A percentile compares a stretch with the other conserved stretches of the same genome.
phyloP scores from a whole-genome alignment of 2,329 filamentous ascomycete species.

The Fusarium sp. region DNA sequence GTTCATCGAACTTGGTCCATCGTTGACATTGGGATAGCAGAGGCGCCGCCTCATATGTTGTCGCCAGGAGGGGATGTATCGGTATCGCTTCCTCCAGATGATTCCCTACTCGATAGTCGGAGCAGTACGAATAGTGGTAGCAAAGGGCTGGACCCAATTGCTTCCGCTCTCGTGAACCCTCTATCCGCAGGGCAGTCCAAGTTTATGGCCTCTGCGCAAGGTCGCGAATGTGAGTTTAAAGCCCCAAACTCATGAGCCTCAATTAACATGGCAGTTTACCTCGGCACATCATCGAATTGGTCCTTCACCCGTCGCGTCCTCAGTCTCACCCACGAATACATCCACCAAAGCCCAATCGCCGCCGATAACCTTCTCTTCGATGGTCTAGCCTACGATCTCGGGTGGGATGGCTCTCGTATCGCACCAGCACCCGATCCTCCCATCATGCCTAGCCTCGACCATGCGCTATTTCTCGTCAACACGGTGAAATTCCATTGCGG shows the following conservation, averaged over 20 bases:
- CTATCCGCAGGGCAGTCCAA: slow-evolving; percentile 54
- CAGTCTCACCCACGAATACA: slow-evolving; percentile 59
- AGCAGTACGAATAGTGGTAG: slow-evolving; percentile 22
- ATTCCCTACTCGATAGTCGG: slow-evolving; percentile 30
- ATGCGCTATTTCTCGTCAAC: slow-evolving; percentile 64
- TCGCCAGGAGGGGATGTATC: slow-evolving; percentile 22
- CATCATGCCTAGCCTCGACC: slow-evolving; percentile 61
- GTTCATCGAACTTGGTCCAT: fast-evolving
- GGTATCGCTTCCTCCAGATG: slow-evolving; percentile 22
- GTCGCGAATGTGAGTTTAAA: slow-evolving; percentile 53
- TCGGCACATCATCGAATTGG: slow-evolving; percentile 68
- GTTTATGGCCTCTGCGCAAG: slow-evolving; percentile 55
- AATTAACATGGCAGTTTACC: slow-evolving; percentile 55
- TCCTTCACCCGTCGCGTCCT: slow-evolving; percentile 63
- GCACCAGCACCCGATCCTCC: slow-evolving; percentile 33
- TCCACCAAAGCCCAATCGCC: slow-evolving; percentile 56
- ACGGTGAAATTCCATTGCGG: slow-evolving; percentile 67
- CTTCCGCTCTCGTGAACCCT: slow-evolving; percentile 55
- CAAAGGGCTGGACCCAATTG: slow-evolving; percentile 44
- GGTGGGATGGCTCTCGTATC: slow-evolving; percentile 58
- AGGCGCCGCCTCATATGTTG: slow-evolving; percentile 4
- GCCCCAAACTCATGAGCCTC: fast-evolving
- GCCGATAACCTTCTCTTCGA: slow-evolving; percentile 61
- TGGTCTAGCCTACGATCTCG: slow-evolving; percentile 62
- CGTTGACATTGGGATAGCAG: neutral